A percentile compares a stretch with the other conserved stretches of the same genome.
These are phyloP conservation scores for Vaccinium darrowii DNA, from an alignment of 148 eudicot genomes.

Conservation along the genomic window DNA sequence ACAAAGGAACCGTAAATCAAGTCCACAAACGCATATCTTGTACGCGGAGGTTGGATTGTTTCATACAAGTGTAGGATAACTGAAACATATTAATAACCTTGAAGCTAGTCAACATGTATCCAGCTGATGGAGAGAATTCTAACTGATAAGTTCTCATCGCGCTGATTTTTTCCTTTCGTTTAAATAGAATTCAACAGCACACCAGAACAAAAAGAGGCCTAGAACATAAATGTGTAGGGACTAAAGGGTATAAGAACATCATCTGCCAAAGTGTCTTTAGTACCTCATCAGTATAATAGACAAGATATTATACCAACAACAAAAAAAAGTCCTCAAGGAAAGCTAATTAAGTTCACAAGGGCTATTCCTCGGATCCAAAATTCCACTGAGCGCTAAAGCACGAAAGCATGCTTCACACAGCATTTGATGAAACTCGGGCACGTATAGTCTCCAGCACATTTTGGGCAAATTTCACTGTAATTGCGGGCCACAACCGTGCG, in stretches of 20 bases:
- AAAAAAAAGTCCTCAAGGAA: background rate
- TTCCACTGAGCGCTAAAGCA: background rate
- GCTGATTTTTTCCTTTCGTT: no score
- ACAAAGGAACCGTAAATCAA: no score
- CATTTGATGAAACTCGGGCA: background rate
- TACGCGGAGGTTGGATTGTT: background rate
- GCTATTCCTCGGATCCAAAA: background rate
- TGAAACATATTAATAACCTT: no score
- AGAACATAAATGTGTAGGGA: background rate
- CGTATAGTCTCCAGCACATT: background rate
- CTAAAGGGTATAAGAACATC: background rate
- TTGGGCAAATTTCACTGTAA: background rate
- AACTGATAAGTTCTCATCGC: no score
- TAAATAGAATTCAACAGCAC: no score
- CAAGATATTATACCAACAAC: background rate
- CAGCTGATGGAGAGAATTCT: no score
- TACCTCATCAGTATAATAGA: background rate
- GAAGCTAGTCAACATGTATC: background rate
- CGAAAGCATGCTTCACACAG: background rate
- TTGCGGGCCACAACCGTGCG: background rate
- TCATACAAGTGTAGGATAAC: background rate
- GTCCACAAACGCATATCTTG: background rate
- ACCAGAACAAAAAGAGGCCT: background rate
- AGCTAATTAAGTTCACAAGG: background rate
- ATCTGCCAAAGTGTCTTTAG: background rate